These are phyloP conservation scores for Sphaerobolus stellatus DNA, from an alignment of 1,284 basidiomycete species.

Conservation along the genomic window DNA sequence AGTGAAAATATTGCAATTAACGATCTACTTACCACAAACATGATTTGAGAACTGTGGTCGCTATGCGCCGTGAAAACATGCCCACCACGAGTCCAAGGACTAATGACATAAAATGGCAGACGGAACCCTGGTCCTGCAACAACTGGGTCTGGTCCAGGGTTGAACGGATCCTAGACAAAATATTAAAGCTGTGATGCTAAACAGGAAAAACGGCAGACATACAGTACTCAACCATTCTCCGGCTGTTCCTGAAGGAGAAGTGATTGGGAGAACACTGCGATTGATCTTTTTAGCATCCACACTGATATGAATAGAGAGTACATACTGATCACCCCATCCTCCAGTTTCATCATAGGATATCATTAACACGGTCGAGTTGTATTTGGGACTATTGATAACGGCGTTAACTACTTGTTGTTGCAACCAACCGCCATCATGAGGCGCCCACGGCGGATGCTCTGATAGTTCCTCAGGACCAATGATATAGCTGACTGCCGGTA, in stretches of 20 bases:
- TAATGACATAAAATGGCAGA: slow-evolving; percentile 23
- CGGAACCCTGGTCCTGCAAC: slow-evolving; percentile 25
- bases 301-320: slow-evolving; percentile 13
- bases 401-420: slow-evolving; percentile 24
- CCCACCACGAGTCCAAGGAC: slow-evolving; percentile 22
- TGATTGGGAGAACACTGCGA: slow-evolving; percentile 4
- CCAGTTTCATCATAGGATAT: slow-evolving; percentile 27
- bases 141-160: slow-evolving; percentile 18
- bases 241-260: slow-evolving; percentile 11
- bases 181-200: not conserved
- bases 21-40: not conserved
- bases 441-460: slow-evolving; percentile 24
- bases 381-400: slow-evolving; percentile 19
- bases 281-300: not conserved
- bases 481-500: slow-evolving; percentile 24
- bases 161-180: not conserved
- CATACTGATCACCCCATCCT: slow-evolving; percentile 23
- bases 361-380: slow-evolving; percentile 19
- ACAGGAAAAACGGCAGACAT: not conserved
- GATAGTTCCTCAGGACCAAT: slow-evolving; percentile 22
- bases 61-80: slow-evolving; percentile 22
- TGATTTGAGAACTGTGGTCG: slow-evolving; percentile 20
- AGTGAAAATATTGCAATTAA: not conserved
- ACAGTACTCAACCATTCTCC: slow-evolving; percentile 21
- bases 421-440: slow-evolving; percentile 23